phyloP scores from a whole-genome alignment of 257 asterid genomes.

The Solanum peruvianum region DNA sequence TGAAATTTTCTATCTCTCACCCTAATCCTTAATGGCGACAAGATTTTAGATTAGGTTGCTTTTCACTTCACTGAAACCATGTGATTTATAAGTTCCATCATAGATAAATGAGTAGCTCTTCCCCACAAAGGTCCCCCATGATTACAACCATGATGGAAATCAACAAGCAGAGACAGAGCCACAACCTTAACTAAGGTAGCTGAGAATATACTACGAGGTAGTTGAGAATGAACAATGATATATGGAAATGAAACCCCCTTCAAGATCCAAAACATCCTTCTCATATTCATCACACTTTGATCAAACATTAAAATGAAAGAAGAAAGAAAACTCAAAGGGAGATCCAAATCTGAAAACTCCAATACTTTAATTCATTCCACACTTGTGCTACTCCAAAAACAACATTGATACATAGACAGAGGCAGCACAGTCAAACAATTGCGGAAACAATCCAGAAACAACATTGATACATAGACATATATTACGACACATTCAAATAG shows the following conservation, averaged over 20 bases:
- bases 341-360: too few relatives aligned
- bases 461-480: too few relatives aligned
- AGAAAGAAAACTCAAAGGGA: too few relatives aligned
- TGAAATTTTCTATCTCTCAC: not conserved
- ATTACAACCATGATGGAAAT: not conserved
- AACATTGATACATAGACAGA: too few relatives aligned
- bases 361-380: not conserved
- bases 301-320: too few relatives aligned
- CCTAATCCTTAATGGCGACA: not conserved
- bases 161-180: not conserved
- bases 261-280: too few relatives aligned
- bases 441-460: too few relatives aligned
- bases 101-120: not conserved
- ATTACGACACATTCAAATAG: too few relatives aligned
- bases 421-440: too few relatives aligned
- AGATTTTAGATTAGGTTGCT: not conserved
- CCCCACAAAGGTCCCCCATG: not conserved
- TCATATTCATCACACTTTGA: too few relatives aligned
- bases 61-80: not conserved
- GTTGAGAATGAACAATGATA: not conserved
- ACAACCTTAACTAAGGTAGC: not conserved
- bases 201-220: not conserved
- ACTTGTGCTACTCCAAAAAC: not conserved
- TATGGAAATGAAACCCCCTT: too few relatives aligned
- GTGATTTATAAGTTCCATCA: not conserved